These are phyloP conservation scores for Asterella californica DNA, from an alignment of 225 moss, liverwort and hornwort genomes.

Conservation along the genomic window DNA sequence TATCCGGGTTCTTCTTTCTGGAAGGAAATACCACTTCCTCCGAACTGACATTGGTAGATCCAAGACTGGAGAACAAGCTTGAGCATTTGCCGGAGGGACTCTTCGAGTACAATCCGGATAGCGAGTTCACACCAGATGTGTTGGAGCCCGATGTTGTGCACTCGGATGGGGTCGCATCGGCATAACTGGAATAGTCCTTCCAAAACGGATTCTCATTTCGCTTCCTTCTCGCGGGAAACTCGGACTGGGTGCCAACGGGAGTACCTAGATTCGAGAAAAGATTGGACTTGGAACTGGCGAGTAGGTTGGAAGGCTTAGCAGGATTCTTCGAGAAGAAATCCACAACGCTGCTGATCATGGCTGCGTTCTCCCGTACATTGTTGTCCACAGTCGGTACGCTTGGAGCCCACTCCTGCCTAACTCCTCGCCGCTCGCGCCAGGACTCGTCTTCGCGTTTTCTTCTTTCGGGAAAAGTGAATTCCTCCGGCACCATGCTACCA, in stretches of 20 bases:
- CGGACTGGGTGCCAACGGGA: background rate
- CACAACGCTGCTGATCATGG: slow-evolving; percentile 15
- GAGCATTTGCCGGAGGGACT: slow-evolving; percentile 19
- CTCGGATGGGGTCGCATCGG: background rate
- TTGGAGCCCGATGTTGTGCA: background rate
- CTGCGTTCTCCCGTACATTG: background rate
- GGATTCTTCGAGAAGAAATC: slow-evolving; percentile 3
- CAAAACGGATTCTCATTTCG: slow-evolving; percentile 34
- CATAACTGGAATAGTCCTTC: slow-evolving; percentile 20
- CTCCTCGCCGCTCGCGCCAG: slow-evolving; percentile 38
- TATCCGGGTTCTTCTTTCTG: slow-evolving; percentile 30
- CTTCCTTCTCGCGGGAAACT: slow-evolving; percentile 33
- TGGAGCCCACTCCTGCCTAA: slow-evolving; percentile 24
- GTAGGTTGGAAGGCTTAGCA: background rate
- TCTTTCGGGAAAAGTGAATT: slow-evolving; percentile 29
- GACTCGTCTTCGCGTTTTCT: slow-evolving; percentile 35
- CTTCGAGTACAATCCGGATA: slow-evolving; percentile 24
- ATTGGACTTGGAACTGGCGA: slow-evolving; percentile 13
- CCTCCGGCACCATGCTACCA: slow-evolving; percentile 20
- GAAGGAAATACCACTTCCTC: slow-evolving; percentile 41
- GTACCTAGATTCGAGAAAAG: slow-evolving; percentile 12
- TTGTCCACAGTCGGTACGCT: background rate
- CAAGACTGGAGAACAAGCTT: slow-evolving; percentile 28
- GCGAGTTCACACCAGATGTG: slow-evolving; percentile 22
- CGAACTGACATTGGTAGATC: background rate